Evolutionary conservation across 306 rosid genomes (phyloP), one percentile per base, ranked within the genome.

Genomic region (Gastrolobium villosum): DNA sequence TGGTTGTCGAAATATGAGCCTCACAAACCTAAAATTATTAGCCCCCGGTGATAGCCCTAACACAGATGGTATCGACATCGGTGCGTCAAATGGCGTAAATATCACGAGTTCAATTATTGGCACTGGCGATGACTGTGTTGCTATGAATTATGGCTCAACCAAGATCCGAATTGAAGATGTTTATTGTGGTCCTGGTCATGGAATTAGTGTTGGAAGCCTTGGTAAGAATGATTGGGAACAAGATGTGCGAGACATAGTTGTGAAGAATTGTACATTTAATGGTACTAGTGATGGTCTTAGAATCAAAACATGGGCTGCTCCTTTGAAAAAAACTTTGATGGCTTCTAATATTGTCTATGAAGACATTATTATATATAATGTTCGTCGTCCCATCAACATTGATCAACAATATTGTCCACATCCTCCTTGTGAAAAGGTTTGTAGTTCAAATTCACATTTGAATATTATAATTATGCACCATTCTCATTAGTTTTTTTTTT

Each of bases 41-140:
- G 85, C 93, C 3, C 96, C 96, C 0, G 40, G 0, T 0, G 57
- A 87, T 0, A 92, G 93, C 34, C 90, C 89, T 0, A 92, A 92
- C 85, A 90, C 97, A 0, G 97, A 92, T 30, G 97, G 96, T 41
- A 92, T 90, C 46, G 90, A 92, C 60, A 90, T 90, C 0, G 87
- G 84, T 1, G 14, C 0, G 14, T 87, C 96, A 0, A 1, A 40
- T 3, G 45, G 72, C 4, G 70, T 89, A 26, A 63, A 53, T 5
- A 86, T 90, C 65, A 34, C 80, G 4, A 41, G n/a, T 11, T 55
- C 77, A 0, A 26, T 1, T 0, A 89, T 92, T 1, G 50, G 80
- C 26, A 92, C 94, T 0, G 94, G 96, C 0, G 97, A 92, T 15
- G 94, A 92, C 7, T 92, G 92, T 49, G 46, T 90, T 30, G 82